phyloP scores from a whole-genome alignment of 495 filamentous ascomycete genomes.

The Podospora australis region DNA sequence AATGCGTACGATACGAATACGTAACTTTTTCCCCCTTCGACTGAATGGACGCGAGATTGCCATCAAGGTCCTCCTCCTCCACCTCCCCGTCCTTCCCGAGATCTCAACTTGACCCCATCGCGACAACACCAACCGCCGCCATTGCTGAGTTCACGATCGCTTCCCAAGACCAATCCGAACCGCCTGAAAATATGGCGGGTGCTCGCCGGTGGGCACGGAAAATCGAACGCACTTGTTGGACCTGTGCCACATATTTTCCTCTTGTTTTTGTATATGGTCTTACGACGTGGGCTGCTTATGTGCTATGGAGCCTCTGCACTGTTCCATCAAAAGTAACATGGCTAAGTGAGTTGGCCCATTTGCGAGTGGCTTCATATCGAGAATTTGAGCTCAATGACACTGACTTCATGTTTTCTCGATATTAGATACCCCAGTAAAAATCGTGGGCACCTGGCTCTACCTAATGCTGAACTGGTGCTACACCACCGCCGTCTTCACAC shows the following conservation, averaged over 20 bases:
- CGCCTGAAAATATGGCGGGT: conserved; percentile 11
- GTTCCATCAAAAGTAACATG: conserved; percentile 48
- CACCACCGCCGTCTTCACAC: conserved; percentile 84
- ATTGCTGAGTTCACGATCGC: conserved; percentile 21
- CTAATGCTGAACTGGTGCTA: conserved; percentile 79
- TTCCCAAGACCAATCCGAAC: background rate
- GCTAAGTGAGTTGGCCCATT: conserved; percentile 63
- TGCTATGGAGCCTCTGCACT: conserved; percentile 70
- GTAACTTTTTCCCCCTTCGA: no score
- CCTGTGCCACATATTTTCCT: conserved; percentile 74
- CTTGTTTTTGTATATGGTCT: conserved; percentile 82
- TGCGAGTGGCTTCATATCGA: no score
- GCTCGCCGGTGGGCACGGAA: conserved; percentile 59
- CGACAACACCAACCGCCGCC: background rate
- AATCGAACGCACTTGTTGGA: conserved; percentile 80
- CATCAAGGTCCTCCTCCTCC: conserved; percentile 14
- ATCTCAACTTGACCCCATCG: background rate
- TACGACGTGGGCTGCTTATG: conserved; percentile 86
- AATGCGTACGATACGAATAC: no score
- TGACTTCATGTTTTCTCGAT: background rate
- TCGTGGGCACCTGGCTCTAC: conserved; percentile 66
- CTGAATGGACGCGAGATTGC: conserved; percentile 21
- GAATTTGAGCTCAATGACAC: no score
- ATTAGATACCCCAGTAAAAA: conserved; percentile 38
- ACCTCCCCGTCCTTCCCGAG: background rate